Evolutionary conservation across 202 grass and related monocot genomes (phyloP), one percentile per base, ranked within the genome.

Genomic region (Hordeum pubiflorum): DNA sequence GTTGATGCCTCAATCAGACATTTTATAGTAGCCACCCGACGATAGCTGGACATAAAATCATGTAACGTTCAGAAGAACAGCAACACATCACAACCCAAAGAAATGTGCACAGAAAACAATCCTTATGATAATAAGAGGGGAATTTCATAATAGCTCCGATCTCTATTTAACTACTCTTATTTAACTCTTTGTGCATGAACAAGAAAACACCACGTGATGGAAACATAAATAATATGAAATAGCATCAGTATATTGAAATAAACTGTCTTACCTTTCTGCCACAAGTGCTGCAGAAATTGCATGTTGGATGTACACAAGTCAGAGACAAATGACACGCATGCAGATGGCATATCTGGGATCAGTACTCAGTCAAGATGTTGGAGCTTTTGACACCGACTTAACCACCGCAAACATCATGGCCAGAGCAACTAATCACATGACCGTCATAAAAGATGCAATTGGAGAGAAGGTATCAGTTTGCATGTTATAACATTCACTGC

Each of bases 381-480:
- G 74, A 61, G 85, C 91, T 43, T 93, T 93, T 58, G 91, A 89
- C 56, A 93, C 91, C 13, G 81, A 93, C 18, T 72, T 93, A 64
- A 85, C 87, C 36, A 85, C 87, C 3, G 91, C 91, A 5, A 74
- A 64, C 56, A 65, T 93, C 77, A 87, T 93, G 11, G 56, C 84
- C 10, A 84, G 91, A 70, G 79, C 68, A 63, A 92, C 87, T 14
- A 84, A 71, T 55, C 91, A 93, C 46, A 93, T 93, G 91, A 93
- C 75, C 37, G 46, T 60, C 82, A 89, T 93, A 83, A 87, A 93
- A 79, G 91, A 93, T 38, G 91, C 91, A 59, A 93, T 93, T 68
- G 87, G 91, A 3, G 91, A 93, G 76, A 93, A 93, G 91, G 91
- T 93, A 85, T 67, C 59, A n/a, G 18, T 56, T 72, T 82, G 67